These are phyloP conservation scores for Vanrija humicola DNA, from an alignment of 1,284 basidiomycete genomes.

Conservation along the genomic window DNA sequence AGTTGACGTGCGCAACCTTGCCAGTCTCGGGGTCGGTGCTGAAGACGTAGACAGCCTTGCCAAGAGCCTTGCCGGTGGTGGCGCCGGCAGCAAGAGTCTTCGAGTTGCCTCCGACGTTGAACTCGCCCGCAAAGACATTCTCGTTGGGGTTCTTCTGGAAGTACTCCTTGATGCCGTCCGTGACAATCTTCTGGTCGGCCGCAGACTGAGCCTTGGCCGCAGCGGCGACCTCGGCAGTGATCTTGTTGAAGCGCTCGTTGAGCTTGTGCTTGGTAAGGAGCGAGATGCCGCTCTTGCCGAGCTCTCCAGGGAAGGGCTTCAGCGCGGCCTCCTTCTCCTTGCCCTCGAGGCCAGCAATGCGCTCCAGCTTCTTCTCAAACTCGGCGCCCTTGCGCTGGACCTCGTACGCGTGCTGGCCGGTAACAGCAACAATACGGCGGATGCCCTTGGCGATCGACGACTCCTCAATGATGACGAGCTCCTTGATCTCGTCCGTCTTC, in stretches of 20 bases:
- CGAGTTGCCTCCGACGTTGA: conserved; percentile 69
- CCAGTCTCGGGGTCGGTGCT: conserved; percentile 64
- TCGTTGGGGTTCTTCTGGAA: conserved; percentile 73
- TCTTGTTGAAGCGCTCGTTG: conserved; percentile 65
- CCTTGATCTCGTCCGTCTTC: conserved; percentile 92
- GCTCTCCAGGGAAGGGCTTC: conserved; percentile 79
- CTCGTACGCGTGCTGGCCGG: conserved; percentile 85
- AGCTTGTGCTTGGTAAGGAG: conserved; percentile 76
- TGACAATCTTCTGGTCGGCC: conserved; percentile 69
- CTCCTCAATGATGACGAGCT: conserved; percentile 91
- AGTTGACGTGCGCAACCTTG: conserved; percentile 87
- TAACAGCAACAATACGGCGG: conserved; percentile 88
- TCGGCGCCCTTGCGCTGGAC: conserved; percentile 68
- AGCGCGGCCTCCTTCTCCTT: conserved; percentile 80
- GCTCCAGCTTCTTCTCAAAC: conserved; percentile 63
- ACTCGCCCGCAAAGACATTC: conserved; percentile 62
- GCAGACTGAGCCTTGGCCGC: conserved; percentile 77
- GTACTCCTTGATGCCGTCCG: conserved; percentile 65
- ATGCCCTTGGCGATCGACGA: conserved; percentile 98
- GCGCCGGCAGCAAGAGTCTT: conserved; percentile 63
- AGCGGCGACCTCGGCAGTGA: conserved; percentile 82
- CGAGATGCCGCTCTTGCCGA: conserved; percentile 86
- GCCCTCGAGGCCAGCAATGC: conserved; percentile 62
- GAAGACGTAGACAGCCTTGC: conserved; percentile 85
- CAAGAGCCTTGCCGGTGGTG: conserved; percentile 67